These are phyloP conservation scores for Emericellopsis terricola DNA, from an alignment of 495 filamentous ascomycete genomes.

Conservation along the genomic window DNA sequence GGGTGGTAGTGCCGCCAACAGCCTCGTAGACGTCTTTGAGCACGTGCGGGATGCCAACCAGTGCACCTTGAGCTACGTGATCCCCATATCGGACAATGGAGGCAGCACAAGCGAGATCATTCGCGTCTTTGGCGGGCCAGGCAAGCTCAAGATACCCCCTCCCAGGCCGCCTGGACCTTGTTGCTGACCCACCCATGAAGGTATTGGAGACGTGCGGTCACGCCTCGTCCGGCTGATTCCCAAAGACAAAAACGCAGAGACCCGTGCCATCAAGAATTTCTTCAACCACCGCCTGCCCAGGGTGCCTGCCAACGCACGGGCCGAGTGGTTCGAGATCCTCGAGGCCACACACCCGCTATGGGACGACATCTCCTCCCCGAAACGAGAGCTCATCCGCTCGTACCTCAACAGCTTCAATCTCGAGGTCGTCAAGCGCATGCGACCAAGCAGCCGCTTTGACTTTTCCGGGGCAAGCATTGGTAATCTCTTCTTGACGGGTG, in stretches of 20 bases:
- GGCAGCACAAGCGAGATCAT: conserved; percentile 85
- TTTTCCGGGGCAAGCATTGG: conserved; percentile 82
- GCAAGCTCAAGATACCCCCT: conserved; percentile 14
- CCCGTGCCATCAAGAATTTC: conserved; percentile 51
- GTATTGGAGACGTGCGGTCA: conserved; percentile 11
- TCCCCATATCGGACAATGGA: conserved; percentile 91
- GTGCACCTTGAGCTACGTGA: conserved; percentile 62
- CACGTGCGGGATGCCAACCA: conserved; percentile 46
- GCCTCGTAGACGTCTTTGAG: conserved; percentile 79
- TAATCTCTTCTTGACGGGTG: conserved; percentile 78
- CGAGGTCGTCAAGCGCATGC: conserved; percentile 73
- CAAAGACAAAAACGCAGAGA: conserved; percentile 37
- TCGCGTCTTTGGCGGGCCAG: conserved; percentile 77
- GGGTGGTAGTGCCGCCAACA: conserved; percentile 84
- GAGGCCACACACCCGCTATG: conserved; percentile 63
- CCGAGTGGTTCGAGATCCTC: conserved; percentile 81
- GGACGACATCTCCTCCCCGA: conserved; percentile 57
- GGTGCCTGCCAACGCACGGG: conserved; percentile 29
- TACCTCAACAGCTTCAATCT: conserved; percentile 77
- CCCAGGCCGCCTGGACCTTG: background rate
- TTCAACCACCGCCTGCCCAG: conserved; percentile 72
- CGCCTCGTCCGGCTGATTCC: conserved; percentile 86
- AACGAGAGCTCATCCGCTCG: conserved; percentile 80
- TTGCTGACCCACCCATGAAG: conserved; percentile 17
- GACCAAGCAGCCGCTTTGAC: conserved; percentile 66